Base-by-base conservation (phyloP, 2,329 filamentous ascomycete genomes). In the Beauveria sp. region DNA sequence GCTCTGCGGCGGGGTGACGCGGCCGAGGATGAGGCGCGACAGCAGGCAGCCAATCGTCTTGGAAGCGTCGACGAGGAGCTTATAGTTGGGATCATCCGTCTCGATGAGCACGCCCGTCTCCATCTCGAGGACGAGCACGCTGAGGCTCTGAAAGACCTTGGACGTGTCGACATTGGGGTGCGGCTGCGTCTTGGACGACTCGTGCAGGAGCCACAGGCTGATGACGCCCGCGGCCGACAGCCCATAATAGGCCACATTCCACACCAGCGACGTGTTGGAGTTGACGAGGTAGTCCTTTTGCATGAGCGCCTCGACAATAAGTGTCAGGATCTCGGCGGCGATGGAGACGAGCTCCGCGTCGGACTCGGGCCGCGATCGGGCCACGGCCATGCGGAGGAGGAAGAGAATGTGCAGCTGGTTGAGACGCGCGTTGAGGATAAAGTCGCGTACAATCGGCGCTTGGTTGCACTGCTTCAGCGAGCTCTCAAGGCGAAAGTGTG, bases 61-160 rank as follows among this genome's bases (percentile, higher is more conserved):
- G 9, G 64, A 63, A 3, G 66, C 66, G n/a, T 64, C 60, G 6
- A 64, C 53, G 5, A 67, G 62, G 22, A 67, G 65, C 22, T 65
- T 65, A 34, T 65, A 67, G 50, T 66, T 66, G 16, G 66, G 63
- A 26, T 67, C 66, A n/a, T 65, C 65, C 3, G 61, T 49, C 18
- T 61, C 45, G 22, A 66, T 62, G 43, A 65, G 48, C 3, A 64
- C 64, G 9, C 66, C 66, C 8, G 55, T 50, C 20, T 65, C 64
- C 31, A 67, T 63, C 56, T 67, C 66, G n/a, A 63, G 60, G 26
- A 65, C 64, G 5, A 67, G 56, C 3, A 67, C 62, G 18, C 57
- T 63, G 1, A 67, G 60, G 50, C 64, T 63, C 51, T 65, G 66
- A 18, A 67, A 57, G 12, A 66, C 58, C 5, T 55, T 64, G 16